phyloP scores from a whole-genome alignment of 2,329 filamentous ascomycete species.

The Pseudogymnoascus sp. region DNA sequence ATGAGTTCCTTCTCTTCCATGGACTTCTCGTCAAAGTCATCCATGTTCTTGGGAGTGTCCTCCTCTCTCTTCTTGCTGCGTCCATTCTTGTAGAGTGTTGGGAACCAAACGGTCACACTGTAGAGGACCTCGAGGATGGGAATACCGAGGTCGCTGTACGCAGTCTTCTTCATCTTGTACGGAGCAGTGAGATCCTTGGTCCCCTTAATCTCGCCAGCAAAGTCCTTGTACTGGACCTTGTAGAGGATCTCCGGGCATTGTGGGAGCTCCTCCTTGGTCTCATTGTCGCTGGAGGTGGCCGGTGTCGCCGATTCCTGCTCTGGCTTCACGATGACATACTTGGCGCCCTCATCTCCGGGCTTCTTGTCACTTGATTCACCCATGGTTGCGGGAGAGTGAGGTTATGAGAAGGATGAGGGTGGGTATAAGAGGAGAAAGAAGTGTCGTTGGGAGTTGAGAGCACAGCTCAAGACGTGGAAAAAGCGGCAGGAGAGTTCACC shows the following conservation, averaged over 20 bases:
- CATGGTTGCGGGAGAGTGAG: conserved; percentile 10
- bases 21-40: conserved; percentile 19
- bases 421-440: not conserved
- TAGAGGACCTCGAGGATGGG: conserved; percentile 20
- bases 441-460: not conserved
- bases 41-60: conserved; percentile 15
- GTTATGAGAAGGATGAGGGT: not conserved
- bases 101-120: conserved; percentile 20
- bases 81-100: conserved; percentile 18
- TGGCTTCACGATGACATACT: conserved; percentile 18
- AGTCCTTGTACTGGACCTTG: conserved; percentile 21
- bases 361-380: not conserved
- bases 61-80: conserved; percentile 12
- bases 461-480: conserved; percentile 3
- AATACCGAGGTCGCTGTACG: conserved; percentile 17
- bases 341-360: conserved; percentile 13
- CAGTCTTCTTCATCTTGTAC: conserved; percentile 19
- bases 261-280: conserved; percentile 13
- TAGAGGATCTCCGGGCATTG: conserved; percentile 20
- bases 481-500: not conserved
- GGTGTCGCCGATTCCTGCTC: conserved; percentile 11
- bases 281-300: conserved; percentile 13
- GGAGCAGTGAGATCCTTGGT: conserved; percentile 18
- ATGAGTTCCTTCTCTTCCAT: conserved; percentile 22
- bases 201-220: conserved; percentile 19